Evolutionary conservation across 1,139 yeast genomes (phyloP), one percentile per base, ranked within the genome.

Genomic region (Magnusiomyces magnusii): DNA sequence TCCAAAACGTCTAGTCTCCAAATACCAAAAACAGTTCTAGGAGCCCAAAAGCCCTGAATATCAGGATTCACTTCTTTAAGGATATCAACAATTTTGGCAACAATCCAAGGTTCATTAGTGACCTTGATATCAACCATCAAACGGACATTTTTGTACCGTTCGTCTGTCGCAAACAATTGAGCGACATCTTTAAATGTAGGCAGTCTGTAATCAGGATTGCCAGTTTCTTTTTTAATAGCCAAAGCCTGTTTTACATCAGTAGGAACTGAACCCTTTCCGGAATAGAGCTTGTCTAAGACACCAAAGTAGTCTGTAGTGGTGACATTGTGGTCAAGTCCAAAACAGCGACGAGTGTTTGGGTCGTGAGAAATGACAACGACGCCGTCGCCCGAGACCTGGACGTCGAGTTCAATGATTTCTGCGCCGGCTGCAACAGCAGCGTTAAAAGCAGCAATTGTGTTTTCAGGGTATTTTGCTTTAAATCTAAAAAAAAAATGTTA

Each of bases 51-150:
- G 10, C 62, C 60, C 19, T 71, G 67, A 47, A 82, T 60, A 68
- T 86, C 85, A 25, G 75, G 68, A 50, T 80, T 75, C 5, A 80
- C 80, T 2, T 73, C 69, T 28, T 78, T 63, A 67, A 90, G 73
- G 36, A 77, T 80, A 28, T 78, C 69, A 31, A 85, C 73, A 13
- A 89, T 74, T 64, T 78, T 76, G 54, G 79, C 77, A 58, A 85
- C 72, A 2, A 91, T 76, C 57, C 78, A 73, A 21, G 85, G 80
- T 41, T 85, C 83, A 68, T 90, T 89, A 57, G 82, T 80, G 24
- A 83, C 76, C 73, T 93, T 93, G 67, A 92, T 83, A 70, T 93
- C 99, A 64, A 93, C 76, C 90, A 90, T 87, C 58, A 90, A 71
- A 64, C 78, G 78, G 25, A 78, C 71, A 55, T 67, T 65, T 21